These are phyloP conservation scores for Penstemon barbatus DNA, from an alignment of 257 asterid species.

Conservation along the genomic window DNA sequence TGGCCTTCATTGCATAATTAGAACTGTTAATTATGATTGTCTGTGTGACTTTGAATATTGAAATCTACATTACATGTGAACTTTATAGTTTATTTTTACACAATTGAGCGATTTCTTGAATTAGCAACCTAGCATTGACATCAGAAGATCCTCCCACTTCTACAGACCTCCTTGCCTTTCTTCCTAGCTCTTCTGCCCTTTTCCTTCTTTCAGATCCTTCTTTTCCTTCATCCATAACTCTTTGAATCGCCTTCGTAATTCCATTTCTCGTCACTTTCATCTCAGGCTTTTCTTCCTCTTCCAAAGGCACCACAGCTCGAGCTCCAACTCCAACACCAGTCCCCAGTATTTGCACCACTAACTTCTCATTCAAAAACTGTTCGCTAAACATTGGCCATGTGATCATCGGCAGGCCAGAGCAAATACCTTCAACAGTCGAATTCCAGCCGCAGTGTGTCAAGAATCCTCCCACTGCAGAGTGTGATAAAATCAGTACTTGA, in stretches of 20 bases:
- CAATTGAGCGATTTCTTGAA: slow-evolving; percentile 31
- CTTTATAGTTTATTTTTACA: neutral
- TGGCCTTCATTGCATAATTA: too few species aligned
- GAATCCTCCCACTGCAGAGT: slow-evolving; percentile 38
- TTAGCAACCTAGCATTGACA: slow-evolving; percentile 20
- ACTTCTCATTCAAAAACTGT: slow-evolving; percentile 47
- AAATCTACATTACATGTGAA: neutral
- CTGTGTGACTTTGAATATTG: too few species aligned
- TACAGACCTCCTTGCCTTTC: slow-evolving; percentile 27
- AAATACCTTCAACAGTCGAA: slow-evolving; percentile 41
- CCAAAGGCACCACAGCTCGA: slow-evolving; percentile 17
- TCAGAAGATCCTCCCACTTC: slow-evolving; percentile 33
- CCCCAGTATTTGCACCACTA: slow-evolving; percentile 28
- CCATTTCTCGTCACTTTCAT: slow-evolving; percentile 27
- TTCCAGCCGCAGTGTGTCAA: slow-evolving; percentile 49
- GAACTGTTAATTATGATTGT: too few species aligned
- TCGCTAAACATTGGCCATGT: slow-evolving; percentile 51
- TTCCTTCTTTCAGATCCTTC: slow-evolving; percentile 34
- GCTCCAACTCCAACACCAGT: slow-evolving; percentile 36
- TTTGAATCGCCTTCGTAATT: slow-evolving; percentile 26
- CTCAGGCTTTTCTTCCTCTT: slow-evolving; percentile 23
- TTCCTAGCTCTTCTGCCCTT: slow-evolving; percentile 24
- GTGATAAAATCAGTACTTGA: slow-evolving; percentile 41
- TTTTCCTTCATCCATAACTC: slow-evolving; percentile 27
- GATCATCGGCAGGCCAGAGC: slow-evolving; percentile 48